These are phyloP conservation scores for Arthroderma uncinatum DNA, from an alignment of 2,329 filamentous ascomycete species.

Conservation along the genomic window DNA sequence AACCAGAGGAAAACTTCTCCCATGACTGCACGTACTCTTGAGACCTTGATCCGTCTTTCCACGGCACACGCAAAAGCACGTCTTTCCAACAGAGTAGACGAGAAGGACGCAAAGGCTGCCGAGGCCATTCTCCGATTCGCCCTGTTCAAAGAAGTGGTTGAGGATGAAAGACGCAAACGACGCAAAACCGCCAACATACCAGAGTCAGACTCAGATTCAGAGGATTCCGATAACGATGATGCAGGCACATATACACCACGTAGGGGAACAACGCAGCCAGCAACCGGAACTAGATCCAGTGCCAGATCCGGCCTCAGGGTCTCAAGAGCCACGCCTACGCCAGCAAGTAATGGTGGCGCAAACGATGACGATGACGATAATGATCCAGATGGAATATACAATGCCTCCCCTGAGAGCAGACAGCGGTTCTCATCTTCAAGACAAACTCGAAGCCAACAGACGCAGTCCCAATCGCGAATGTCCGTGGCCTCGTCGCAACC, in stretches of 20 bases:
- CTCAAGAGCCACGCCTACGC: conserved; percentile 23
- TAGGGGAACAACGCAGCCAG: conserved; percentile 17
- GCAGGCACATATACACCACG: conserved; percentile 18
- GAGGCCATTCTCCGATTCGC: conserved; percentile 88
- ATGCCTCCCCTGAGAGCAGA: conserved; percentile 33
- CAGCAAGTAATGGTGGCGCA: conserved; percentile 21
- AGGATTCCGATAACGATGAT: conserved; percentile 25
- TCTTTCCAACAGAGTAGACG: conserved; percentile 76
- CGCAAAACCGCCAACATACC: conserved; percentile 60
- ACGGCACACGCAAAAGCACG: conserved; percentile 92
- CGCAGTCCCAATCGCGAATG: conserved; percentile 35
- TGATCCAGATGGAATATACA: conserved; percentile 43
- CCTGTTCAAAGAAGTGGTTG: conserved; percentile 88
- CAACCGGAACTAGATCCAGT: conserved; percentile 25
- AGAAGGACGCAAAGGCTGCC: conserved; percentile 75
- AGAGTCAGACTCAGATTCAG: conserved; percentile 49
- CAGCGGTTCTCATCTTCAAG: conserved; percentile 5
- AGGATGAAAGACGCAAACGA: conserved; percentile 68
- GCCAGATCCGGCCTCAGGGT: conserved; percentile 20
- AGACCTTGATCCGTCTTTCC: conserved; percentile 94
- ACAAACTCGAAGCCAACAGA: conserved; percentile 18
- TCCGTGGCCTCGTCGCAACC: conserved; percentile 73
- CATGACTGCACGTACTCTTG: conserved; percentile 91
- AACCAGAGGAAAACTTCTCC: conserved; percentile 89
- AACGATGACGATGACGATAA: conserved; percentile 40